Base-by-base conservation (phyloP, 2,329 filamentous ascomycete species). In the Sarocladium oryzae region DNA sequence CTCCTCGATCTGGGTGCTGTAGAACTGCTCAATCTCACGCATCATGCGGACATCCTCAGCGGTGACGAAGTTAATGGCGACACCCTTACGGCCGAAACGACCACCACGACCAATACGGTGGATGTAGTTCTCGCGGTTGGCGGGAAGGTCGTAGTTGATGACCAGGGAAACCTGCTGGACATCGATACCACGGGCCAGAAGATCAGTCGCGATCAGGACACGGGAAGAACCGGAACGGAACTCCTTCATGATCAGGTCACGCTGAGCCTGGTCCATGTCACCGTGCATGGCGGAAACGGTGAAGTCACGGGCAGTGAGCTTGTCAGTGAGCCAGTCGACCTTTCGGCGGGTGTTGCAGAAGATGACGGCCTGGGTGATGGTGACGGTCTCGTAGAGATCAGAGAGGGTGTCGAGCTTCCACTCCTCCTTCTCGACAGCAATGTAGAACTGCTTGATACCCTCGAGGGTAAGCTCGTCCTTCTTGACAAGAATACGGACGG, bases 261-360 rank as follows among this genome's bases (percentile, higher is more conserved):
- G 91, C 81, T 97, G 90, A 66, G 76, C 78, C 79, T 96, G 91
- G 74, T 96, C 90, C 93, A 99, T 99, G 69, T 99, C 93, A 71
- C 93, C 93, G 82, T 99, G 93, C 93, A 99, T 97, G 76, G 92
- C 91, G 35, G 92, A 96, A 71, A 99, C 93, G 57, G 93, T 97
- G 81, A 99, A 99, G 77, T 99, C 92, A 79, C 90, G 89, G 65
- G 88, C 88, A 65, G 89, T 95, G 71, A 99, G 90, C 85, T 97
- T 97, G 77, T 97, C 92, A 62, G 93, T 97, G 64, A 99, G 87
- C 93, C 93, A 99, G 80, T 99, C 93, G 67, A 99, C 93, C 91
- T 99, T 99, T 82, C 92, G 88, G 73, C 93, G 88, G 69, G 93
- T 99, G 86, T 99, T 99, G 85, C 93, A 99, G 88, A 99, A 99